These are phyloP conservation scores for Epichloe glyceriae DNA, from an alignment of 2,329 filamentous ascomycete species.

Conservation along the genomic window DNA sequence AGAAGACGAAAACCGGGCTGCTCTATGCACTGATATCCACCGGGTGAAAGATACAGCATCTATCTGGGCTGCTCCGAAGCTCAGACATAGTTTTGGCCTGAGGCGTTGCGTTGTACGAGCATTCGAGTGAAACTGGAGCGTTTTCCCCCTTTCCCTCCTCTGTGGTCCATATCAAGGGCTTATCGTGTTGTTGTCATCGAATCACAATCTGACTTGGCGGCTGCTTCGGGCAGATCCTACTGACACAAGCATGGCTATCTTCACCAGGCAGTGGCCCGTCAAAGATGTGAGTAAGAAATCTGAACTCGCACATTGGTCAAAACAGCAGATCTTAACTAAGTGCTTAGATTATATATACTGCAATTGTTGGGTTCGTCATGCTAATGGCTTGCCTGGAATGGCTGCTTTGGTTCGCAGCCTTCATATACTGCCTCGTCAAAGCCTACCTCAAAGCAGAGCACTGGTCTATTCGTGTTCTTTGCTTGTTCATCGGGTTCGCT, in stretches of 20 bases:
- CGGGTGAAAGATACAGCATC: neutral
- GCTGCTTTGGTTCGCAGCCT: slow-evolving; percentile 90
- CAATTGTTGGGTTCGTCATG: slow-evolving; percentile 71
- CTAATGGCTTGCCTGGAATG: slow-evolving; percentile 79
- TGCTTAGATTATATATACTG: slow-evolving; percentile 67
- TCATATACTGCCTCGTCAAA: slow-evolving; percentile 80
- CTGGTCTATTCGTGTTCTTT: slow-evolving; percentile 67
- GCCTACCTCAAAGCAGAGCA: slow-evolving; percentile 83
- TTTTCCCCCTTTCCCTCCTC: neutral
- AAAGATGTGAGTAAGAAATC: slow-evolving; percentile 23
- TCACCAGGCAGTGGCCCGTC: slow-evolving; percentile 36
- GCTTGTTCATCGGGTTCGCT: slow-evolving; percentile 58
- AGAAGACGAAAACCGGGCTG: too few relatives aligned
- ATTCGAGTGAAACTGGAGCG: neutral
- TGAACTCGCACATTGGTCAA: neutral
- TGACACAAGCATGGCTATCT: slow-evolving; percentile 24
- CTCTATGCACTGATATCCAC: too few relatives aligned
- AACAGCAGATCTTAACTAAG: too few relatives aligned
- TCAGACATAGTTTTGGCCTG: neutral
- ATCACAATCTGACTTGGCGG: neutral
- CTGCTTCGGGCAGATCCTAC: neutral
- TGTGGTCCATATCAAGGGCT: neutral
- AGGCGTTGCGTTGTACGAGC: neutral
- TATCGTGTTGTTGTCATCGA: neutral
- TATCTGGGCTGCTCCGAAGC: neutral